Evolutionary conservation across 2,329 filamentous ascomycete species (phyloP).

Genomic region (Canariomyces notabilis): DNA sequence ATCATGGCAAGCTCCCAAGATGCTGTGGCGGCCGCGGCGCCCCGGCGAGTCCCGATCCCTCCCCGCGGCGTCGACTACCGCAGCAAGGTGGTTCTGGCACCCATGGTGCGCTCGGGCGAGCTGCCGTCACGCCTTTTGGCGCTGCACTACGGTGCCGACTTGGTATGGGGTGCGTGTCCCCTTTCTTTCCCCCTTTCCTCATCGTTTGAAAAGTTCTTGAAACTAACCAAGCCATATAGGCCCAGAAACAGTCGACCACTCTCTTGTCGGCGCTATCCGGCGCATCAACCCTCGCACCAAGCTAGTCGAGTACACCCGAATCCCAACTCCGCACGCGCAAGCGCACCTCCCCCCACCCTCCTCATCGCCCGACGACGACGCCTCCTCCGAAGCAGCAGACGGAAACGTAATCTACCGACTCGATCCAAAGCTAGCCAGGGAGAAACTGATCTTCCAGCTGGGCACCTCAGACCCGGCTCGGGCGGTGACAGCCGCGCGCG

Average conservation of each 20-base stretch:
- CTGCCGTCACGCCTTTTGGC: conserved; percentile 82
- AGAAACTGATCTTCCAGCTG: conserved; percentile 81
- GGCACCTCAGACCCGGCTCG: conserved; percentile 78
- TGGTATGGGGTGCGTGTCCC: conserved; percentile 75
- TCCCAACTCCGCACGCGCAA: no score
- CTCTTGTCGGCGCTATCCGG: conserved; percentile 82
- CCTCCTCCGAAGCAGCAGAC: conserved; percentile 35
- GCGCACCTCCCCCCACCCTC: no score
- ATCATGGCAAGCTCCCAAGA: conserved; percentile 11
- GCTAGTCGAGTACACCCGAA: conserved; percentile 79
- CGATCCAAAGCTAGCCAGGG: conserved; percentile 70
- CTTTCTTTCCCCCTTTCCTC: neutral
- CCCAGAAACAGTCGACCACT: conserved; percentile 88
- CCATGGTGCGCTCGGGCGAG: conserved; percentile 98
- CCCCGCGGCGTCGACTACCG: conserved; percentile 87
- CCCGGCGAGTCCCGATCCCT: conserved; percentile 66
- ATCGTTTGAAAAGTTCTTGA: neutral
- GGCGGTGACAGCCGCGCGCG: conserved; percentile 76
- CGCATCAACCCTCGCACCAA: conserved; percentile 69
- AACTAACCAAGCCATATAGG: conserved; percentile 41
- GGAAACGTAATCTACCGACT: conserved; percentile 77
- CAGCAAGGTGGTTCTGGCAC: conserved; percentile 88
- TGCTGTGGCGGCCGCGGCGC: conserved; percentile 1
- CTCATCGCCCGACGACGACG: conserved; percentile 54
- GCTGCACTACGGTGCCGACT: conserved; percentile 89